Base-by-base conservation (phyloP, 768 basidiomycete species). In the Chalciporus pseudorubinellus region DNA sequence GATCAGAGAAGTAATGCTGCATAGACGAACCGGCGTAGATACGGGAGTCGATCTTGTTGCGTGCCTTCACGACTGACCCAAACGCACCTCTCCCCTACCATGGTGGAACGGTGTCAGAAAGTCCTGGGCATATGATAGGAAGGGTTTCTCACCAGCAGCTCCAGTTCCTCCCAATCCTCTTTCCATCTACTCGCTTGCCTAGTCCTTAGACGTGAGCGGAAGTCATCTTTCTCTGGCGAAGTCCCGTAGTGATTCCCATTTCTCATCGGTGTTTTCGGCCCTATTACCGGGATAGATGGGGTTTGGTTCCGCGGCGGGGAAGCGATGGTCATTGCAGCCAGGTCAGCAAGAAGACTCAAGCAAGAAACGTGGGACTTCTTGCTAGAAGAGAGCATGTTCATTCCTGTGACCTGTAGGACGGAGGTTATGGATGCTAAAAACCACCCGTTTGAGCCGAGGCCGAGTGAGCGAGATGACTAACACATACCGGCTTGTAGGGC, bases 51-150 rank as follows among this genome's bases (percentile, higher is more conserved):
- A 95, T 84, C 73, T 84, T 89, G 62, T 95, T 93, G 41, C 86
- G 78, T 3, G 93, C 94, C 65, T 97, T 97, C 26, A 97, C 92
- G 0, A 97, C 93, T n/a, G 91, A 89, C 0, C 93, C 93, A 67
- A 92, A 95, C 0, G 82, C 92, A 0, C 94, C 94, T 63, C 87
- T 87, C 0, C 93, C 93, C 89, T 92, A 55, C 2, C 11, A 24
- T 39, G 7, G 22, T 40, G 31, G 31, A 31, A 31, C 11, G 48
- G 34, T 8, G 8, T 38, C 18, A 48, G 13, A 47, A 40, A 11
- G 41, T 19, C 4, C n/a, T 21, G 13, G 28, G 39, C 3, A 6
- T 19, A 47, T 21, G 20, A 19, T 12, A 49, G 42, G 12, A 36
- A 39, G 9, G 29, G 20, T 31, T 4, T 44, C 60, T 44, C 61